A percentile compares a stretch with the other conserved stretches of the same genome.
phyloP scores from a whole-genome alignment of 371 early-diverging fungal species.

The Mucor sp. region DNA sequence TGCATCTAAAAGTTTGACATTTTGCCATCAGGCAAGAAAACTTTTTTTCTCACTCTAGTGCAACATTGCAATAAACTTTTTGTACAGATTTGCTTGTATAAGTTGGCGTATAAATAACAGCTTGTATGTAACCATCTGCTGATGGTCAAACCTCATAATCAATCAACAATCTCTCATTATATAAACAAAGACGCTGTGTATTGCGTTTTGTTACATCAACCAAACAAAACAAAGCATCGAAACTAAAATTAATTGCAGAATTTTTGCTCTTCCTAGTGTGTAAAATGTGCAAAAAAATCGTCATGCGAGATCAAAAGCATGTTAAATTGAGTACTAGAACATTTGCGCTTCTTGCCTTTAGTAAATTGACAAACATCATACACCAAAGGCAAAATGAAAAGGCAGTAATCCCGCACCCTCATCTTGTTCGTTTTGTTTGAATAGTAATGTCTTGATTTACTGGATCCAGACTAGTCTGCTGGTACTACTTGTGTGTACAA shows the following conservation, averaged over 20 bases:
- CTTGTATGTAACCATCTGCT: not conserved
- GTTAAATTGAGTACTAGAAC: not conserved
- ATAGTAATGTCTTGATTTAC: not conserved
- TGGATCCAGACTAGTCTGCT: not conserved
- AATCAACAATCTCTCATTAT: not conserved
- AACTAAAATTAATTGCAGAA: not conserved
- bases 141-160: not conserved
- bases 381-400: not conserved
- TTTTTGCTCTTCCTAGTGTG: not conserved
- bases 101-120: slow-evolving; percentile 1
- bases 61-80: not conserved
- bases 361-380: not conserved
- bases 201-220: not conserved
- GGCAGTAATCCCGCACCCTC: not conserved
- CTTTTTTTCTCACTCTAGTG: not conserved
- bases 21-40: not conserved
- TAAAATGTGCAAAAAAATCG: not conserved
- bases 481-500: not conserved
- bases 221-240: not conserved
- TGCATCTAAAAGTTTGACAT: not conserved
- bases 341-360: not conserved
- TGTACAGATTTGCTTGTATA: not conserved
- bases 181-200: not conserved
- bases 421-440: not conserved
- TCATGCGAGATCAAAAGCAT: not conserved